Percentiles rank a stretch among this genome's conserved stretches.
Conservation (phyloP, 306 rosid species). For the Lagenaria siceraria region DNA sequence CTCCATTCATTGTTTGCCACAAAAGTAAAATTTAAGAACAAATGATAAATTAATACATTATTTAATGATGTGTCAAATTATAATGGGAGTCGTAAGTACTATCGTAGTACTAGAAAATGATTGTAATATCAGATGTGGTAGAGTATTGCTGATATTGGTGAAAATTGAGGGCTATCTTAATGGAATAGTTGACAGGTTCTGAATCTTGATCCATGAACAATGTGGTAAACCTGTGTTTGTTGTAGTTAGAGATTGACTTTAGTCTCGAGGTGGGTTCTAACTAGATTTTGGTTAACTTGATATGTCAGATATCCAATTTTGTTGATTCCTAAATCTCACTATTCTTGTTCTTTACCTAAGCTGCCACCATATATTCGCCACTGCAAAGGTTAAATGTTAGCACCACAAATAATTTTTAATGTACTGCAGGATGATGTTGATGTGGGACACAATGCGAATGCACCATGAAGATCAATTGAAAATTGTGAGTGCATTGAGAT, state of each 20-base stretch:
- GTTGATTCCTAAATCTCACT: neutral
- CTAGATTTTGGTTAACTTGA: neutral
- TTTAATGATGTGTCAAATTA: no score
- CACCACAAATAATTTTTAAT: neutral
- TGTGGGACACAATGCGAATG: conserved; percentile 57
- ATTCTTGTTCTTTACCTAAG: neutral
- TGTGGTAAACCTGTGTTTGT: neutral
- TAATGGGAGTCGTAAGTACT: no score
- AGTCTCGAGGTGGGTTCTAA: neutral
- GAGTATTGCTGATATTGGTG: neutral
- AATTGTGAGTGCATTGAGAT: conserved; percentile 24
- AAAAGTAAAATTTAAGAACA: no score
- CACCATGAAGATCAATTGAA: conserved; percentile 50
- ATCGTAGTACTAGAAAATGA: no score
- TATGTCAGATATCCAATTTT: neutral
- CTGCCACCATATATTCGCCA: neutral
- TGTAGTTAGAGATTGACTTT: neutral
- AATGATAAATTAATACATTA: no score
- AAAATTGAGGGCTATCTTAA: neutral
- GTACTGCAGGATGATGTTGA: conserved; percentile 61
- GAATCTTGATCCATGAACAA: neutral
- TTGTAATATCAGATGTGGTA: neutral
- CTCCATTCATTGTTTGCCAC: no score
- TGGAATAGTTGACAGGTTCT: neutral
- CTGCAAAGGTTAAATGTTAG: neutral